Percentiles rank a stretch among this genome's conserved stretches.
phyloP scores from a whole-genome alignment of 306 rosid genomes.

The Vigna angularis region DNA sequence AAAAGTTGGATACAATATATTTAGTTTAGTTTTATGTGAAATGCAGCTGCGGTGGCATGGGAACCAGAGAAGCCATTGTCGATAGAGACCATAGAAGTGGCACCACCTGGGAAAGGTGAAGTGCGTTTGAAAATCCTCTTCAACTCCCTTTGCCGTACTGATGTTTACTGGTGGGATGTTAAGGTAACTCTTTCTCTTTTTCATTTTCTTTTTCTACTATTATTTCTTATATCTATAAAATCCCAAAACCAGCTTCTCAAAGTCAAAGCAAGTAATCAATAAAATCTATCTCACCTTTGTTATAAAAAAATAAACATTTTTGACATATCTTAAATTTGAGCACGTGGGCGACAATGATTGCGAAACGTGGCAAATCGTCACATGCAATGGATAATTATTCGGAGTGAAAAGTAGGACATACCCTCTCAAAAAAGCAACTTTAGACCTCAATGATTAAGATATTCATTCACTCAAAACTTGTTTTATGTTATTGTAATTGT shows the following conservation, averaged over 20 bases:
- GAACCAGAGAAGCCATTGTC: slow-evolving; percentile 37
- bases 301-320: no score
- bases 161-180: slow-evolving; percentile 39
- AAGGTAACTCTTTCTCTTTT: slow-evolving; percentile 7
- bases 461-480: no score
- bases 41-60: slow-evolving; percentile 42
- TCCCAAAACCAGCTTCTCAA: background rate
- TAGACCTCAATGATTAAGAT: no score
- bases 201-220: no score
- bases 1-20: no score
- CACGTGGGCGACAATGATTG: no score
- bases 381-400: background rate
- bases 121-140: slow-evolving; percentile 49
- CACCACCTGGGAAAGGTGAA: slow-evolving; percentile 38
- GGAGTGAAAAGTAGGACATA: background rate
- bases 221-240: no score
- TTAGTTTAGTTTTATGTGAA: no score
- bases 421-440: no score
- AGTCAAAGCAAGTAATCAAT: background rate
- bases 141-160: slow-evolving; percentile 44
- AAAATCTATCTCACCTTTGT: no score
- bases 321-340: no score
- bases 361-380: slow-evolving; percentile 3
- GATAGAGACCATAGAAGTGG: slow-evolving; percentile 38
- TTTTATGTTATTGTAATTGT: no score